Conservation (phyloP, 2,329 filamentous ascomycete species). For the Cephalotrichum gorgonifer region DNA sequence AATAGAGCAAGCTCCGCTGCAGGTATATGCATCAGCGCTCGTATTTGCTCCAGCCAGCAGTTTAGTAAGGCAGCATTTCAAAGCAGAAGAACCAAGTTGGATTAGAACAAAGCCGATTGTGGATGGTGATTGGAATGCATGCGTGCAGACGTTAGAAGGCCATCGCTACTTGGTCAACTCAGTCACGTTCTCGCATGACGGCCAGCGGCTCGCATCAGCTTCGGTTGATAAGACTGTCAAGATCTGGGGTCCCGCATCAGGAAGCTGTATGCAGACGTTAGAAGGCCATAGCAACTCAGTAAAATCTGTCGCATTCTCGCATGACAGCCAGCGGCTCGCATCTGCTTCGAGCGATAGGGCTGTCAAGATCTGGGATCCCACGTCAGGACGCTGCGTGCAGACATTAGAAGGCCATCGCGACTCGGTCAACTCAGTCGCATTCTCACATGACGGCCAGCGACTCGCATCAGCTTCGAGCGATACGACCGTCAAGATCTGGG, state of each 20-base stretch:
- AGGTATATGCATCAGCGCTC: constrained; percentile 19
- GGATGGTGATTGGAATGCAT: background rate
- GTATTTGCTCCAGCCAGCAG: constrained; percentile 13
- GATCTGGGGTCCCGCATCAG: too few relatives aligned
- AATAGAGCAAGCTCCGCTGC: constrained; percentile 16
- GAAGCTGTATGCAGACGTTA: too few relatives aligned
- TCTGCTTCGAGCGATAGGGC: background rate
- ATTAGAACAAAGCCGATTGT: background rate
- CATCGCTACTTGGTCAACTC: background rate
- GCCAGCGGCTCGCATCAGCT: background rate
- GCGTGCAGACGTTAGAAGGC: background rate
- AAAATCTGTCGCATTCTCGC: constrained; percentile 18
- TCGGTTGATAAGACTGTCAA: too few relatives aligned
- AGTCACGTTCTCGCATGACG: constrained; percentile 4
- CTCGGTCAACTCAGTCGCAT: constrained; percentile 1
- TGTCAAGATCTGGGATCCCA: background rate
- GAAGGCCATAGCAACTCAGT: too few relatives aligned
- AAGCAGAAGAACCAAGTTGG: background rate
- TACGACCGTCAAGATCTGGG: constrained; percentile 9
- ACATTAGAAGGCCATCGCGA: background rate
- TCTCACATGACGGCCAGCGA: background rate
- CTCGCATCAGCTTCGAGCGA: constrained; percentile 1
- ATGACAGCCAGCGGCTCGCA: constrained; percentile 18
- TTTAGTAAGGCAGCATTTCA: background rate
- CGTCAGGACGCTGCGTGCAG: background rate